phyloP scores from a whole-genome alignment of 352 stramenopile species.

The Hyaloperonospora brassicae region DNA sequence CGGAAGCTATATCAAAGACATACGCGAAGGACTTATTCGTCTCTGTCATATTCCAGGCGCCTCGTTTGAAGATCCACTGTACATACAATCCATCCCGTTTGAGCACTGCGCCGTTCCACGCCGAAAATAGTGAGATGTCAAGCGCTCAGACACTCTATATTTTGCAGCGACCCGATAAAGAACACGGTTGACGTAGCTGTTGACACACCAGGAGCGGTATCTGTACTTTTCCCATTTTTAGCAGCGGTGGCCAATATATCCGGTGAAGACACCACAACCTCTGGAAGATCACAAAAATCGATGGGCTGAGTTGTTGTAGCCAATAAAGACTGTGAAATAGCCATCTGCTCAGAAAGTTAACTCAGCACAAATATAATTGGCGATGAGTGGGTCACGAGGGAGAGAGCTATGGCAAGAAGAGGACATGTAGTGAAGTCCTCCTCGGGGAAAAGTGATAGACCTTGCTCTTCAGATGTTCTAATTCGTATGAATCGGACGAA shows the following conservation, averaged over 20 bases:
- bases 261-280: too few relatives aligned
- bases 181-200: conserved; percentile 19
- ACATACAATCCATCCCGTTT: conserved; percentile 2
- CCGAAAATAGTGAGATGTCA: conserved; percentile 24
- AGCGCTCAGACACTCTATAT: conserved; percentile 2
- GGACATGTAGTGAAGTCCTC: neutral
- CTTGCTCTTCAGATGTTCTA: neutral
- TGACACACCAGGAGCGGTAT: conserved; percentile 1
- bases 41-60: conserved; percentile 14
- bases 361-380: conserved; percentile 2
- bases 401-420: conserved; percentile 33
- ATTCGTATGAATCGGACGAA: neutral
- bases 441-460: neutral
- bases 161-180: neutral
- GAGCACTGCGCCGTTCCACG: conserved; percentile 13
- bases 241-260: neutral
- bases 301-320: too few relatives aligned
- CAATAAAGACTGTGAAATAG: too few relatives aligned
- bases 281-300: too few relatives aligned
- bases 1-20: neutral
- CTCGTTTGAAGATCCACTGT: conserved; percentile 15
- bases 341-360: conserved; percentile 4
- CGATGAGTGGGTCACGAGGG: conserved; percentile 16
- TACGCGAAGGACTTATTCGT: conserved; percentile 17
- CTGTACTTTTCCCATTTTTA: too few relatives aligned